Evolutionary conservation across 495 filamentous ascomycete genomes (phyloP).

Genomic region (Aspergillus steynii): DNA sequence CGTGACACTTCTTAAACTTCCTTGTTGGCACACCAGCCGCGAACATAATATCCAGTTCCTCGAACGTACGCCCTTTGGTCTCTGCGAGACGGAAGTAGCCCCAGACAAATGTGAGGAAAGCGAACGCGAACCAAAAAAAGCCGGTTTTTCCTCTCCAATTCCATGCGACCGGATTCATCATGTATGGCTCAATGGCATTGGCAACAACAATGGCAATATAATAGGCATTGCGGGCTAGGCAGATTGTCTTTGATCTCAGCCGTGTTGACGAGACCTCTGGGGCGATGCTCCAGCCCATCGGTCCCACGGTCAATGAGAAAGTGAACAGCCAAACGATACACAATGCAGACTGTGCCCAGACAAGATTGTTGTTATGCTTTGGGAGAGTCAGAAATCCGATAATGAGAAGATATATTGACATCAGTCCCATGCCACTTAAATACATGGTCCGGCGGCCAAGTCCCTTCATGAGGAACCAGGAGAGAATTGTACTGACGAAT

Average conservation of each 20-base stretch:
- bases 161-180: constrained; percentile 40
- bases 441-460: constrained; percentile 55
- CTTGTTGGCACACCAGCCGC: constrained; percentile 46
- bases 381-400: constrained; percentile 37
- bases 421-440: constrained; percentile 45
- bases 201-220: constrained; percentile 32
- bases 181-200: constrained; percentile 33
- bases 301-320: constrained; percentile 43
- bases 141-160: constrained; percentile 43
- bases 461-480: constrained; percentile 50
- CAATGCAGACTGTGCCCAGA: constrained; percentile 33
- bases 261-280: constrained; percentile 41
- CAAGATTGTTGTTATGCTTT: constrained; percentile 20
- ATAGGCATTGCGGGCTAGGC: constrained; percentile 35
- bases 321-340: constrained; percentile 43
- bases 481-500: constrained; percentile 50
- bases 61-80: constrained; percentile 49
- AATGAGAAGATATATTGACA: constrained; percentile 44
- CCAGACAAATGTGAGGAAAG: constrained; percentile 30
- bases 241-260: constrained; percentile 38
- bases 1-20: constrained; percentile 40
- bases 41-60: constrained; percentile 61
- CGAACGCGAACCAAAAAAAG: constrained; percentile 36
- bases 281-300: constrained; percentile 36
- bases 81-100: constrained; percentile 45